Base-by-base conservation (phyloP, 768 basidiomycete species). In the Pholiota microspora region DNA sequence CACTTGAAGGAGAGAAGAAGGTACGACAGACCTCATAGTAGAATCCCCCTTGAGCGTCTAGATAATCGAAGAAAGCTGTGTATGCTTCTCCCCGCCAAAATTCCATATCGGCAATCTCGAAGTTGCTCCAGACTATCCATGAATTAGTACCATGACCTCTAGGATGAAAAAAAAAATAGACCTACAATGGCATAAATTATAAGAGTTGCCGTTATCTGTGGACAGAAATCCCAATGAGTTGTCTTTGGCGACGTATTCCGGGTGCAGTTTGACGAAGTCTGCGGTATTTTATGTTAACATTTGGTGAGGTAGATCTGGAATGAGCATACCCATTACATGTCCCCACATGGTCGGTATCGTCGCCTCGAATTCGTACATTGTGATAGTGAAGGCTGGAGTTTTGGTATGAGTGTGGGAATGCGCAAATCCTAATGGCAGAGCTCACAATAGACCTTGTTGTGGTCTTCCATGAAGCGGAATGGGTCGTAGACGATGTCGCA, bases 341-440 rank as follows among this genome's bases (percentile, higher is more conserved):
- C 77, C 67, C 90, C 90, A 94, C 0, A 94, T 73, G 0, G 85
- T 85, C 7, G 83, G 81, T 29, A 92, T 89, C 2, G 90, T 92
- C 49, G 82, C 82, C 45, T 80, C 77, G 59, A 85, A 89, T 64
- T 92, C 90, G 62, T 84, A 87, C 56, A 92, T 74, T 0, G 85
- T 81, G 35, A 92, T 79, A 0, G 87, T 89, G 72, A 89, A 93
- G 6, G 79, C 45, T 47, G 18, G 21, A 25, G 21, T n/a, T n/a
- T n/a, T n/a, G n/a, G n/a, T n/a, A n/a, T n/a, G n/a, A n/a, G n/a
- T n/a, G n/a, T n/a, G n/a, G n/a, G n/a, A n/a, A n/a, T n/a, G n/a
- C n/a, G 13, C 2, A 38, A 27, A 12, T 53, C n/a, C n/a, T n/a
- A n/a, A 24, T 15, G 12, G 12, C n/a, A 7, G 3, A 3, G 59